Evolutionary conservation across 192 early-diverging fungal species (phyloP).

Genomic region (Podila horticola): DNA sequence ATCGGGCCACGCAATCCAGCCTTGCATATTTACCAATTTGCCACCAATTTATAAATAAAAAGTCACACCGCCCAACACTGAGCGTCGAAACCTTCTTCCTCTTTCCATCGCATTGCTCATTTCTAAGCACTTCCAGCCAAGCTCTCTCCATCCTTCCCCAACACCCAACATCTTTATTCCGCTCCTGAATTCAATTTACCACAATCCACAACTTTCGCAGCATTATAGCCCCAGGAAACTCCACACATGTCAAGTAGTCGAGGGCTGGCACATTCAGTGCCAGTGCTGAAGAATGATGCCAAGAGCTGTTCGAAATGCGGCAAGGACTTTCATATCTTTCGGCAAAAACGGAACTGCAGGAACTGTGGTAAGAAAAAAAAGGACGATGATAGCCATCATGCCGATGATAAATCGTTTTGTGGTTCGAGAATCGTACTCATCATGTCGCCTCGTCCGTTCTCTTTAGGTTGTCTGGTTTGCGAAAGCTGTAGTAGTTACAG

Average conservation of each 20-base stretch:
- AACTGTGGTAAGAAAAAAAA: conserved; percentile 46
- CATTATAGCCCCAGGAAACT: no score
- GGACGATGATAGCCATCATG: neutral
- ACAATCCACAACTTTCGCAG: no score
- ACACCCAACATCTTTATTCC: neutral
- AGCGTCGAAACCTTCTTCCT: no score
- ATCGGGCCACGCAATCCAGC: neutral
- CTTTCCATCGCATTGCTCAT: no score
- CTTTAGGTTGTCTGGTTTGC: conserved; percentile 43
- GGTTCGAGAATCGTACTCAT: neutral
- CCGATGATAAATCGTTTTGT: no score
- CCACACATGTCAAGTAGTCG: conserved; percentile 11
- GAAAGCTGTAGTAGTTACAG: conserved; percentile 41
- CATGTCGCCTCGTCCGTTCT: neutral
- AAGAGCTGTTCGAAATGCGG: conserved; percentile 48
- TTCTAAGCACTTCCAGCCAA: no score
- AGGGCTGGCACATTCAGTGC: conserved; percentile 43
- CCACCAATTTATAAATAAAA: neutral
- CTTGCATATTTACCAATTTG: no score
- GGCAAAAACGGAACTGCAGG: conserved; percentile 44
- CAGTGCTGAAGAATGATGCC: conserved; percentile 28
- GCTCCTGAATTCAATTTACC: no score
- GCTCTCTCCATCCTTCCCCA: neutral
- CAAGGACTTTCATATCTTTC: conserved; percentile 53
- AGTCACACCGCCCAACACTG: no score